These are phyloP conservation scores for Pinus albicaulis DNA, from an alignment of 75 land plant species.

Conservation along the genomic window DNA sequence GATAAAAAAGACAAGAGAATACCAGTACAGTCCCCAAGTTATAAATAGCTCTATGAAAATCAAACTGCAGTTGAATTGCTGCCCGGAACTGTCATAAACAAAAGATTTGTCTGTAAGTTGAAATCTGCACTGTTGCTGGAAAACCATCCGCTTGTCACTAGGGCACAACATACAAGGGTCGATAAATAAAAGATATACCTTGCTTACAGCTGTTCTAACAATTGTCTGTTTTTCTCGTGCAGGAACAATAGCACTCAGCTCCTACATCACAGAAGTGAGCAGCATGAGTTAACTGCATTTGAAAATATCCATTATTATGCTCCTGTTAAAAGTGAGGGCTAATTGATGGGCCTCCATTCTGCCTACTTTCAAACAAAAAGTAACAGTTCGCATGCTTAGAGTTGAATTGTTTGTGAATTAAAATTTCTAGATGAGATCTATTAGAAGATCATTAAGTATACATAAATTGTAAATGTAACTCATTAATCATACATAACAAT, in stretches of 20 bases:
- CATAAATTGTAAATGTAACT: too few relatives aligned
- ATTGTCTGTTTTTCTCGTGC: constrained; percentile 80
- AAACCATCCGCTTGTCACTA: neutral
- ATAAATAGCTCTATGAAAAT: constrained; percentile 98
- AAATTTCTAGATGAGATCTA: too few relatives aligned
- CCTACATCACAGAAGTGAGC: constrained; percentile 29
- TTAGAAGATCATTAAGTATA: too few relatives aligned
- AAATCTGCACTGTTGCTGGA: neutral
- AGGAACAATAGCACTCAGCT: constrained; percentile 97
- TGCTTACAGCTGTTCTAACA: constrained; percentile 85
- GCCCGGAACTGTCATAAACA: constrained; percentile 78
- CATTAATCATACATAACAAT: too few relatives aligned
- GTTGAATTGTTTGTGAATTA: too few relatives aligned
- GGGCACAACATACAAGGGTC: constrained; percentile 12
- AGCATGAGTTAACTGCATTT: too few relatives aligned
- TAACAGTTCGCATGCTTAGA: too few relatives aligned
- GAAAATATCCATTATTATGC: too few relatives aligned
- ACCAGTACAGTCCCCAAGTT: constrained; percentile 99
- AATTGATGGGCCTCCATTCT: too few relatives aligned
- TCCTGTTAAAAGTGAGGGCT: too few relatives aligned
- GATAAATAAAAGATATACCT: constrained; percentile 49
- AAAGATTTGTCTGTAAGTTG: neutral
- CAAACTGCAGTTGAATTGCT: constrained; percentile 91
- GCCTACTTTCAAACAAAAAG: too few relatives aligned
- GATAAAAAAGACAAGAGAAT: constrained; percentile 6